Base-by-base conservation (phyloP, 2,329 filamentous ascomycete species). In the Cyphellophora attinorum region DNA sequence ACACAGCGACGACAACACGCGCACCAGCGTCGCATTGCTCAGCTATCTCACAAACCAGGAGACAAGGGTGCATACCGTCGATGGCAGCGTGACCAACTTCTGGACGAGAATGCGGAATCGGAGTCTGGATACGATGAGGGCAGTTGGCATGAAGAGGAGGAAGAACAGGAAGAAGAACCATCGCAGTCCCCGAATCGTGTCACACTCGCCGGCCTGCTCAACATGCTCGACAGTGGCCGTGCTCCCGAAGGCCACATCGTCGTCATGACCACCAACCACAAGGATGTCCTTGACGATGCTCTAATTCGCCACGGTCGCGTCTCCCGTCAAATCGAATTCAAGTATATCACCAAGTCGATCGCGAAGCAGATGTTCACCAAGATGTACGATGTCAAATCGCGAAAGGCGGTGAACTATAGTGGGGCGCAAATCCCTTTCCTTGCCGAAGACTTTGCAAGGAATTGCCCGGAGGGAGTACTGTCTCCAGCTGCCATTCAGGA, bases 241-340 rank as follows among this genome's bases (percentile, higher is more conserved):
- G 81, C 77, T 3, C 80, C 83, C 49, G 82, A 89, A 59, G 83
- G 82, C 21, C 72, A 81, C 27, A 72, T 89, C 10, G 69, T 89
- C n/a, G 77, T 89, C 60, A 85, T 88, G 79, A 86, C 82, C 0
- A 85, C 81, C 18, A 89, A 89, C 56, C 71, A 76, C 39, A 77
- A 78, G 3, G 78, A 88, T 47, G 67, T 72, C 11, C 70, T 89
- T 1, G 81, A 86, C 50, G 68, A 76, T 28, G 25, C 25, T n/a
- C 14, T 6, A 27, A 4, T 3, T 27, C 25, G 6, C 6, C 25
- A 4, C 25, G 6, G 6, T 5, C 14, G n/a, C 25, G 14, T 27
- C 3, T n/a, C n/a, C 3, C 6, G 3, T 6, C 25, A 27, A 3
- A 13, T 27, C n/a, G 25, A 27, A 27, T 27, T 27, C n/a, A 27